Evolutionary conservation across 169 alveolate species (phyloP).

Genomic region (Plasmodium fragile): DNA sequence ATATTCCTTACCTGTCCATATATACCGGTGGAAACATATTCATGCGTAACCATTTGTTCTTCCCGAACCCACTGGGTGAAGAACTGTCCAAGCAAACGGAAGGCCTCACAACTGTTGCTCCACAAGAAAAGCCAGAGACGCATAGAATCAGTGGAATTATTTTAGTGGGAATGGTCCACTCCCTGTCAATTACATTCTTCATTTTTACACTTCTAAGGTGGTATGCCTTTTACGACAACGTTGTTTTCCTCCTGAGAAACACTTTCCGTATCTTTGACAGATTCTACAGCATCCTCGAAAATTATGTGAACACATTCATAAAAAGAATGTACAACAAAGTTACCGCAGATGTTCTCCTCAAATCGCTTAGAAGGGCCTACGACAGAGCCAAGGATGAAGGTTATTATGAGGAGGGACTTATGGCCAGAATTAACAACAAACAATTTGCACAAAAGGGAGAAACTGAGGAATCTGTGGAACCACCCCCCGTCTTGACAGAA

Average conservation of each 20-base stretch:
- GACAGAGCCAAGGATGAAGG: constrained; percentile 15
- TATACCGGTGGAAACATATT: constrained; percentile 11
- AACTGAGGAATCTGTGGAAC: not conserved
- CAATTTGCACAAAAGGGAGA: not conserved
- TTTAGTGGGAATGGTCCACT: not conserved
- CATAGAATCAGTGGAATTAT: not conserved
- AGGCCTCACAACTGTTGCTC: not conserved
- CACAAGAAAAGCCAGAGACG: constrained; percentile 4
- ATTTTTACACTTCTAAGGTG: not conserved
- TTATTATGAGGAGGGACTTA: constrained; percentile 9
- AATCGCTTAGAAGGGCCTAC: constrained; percentile 14
- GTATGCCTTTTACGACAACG: constrained; percentile 35
- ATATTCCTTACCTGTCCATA: not conserved
- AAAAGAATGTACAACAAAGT: not conserved
- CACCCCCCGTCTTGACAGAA: not conserved
- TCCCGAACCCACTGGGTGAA: constrained; percentile 20
- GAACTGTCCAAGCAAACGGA: constrained; percentile 43
- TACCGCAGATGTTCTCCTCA: constrained; percentile 25
- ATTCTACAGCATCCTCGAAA: constrained; percentile 24
- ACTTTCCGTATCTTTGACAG: constrained; percentile 34
- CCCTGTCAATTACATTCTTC: constrained; percentile 9
- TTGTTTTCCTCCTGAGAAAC: not conserved
- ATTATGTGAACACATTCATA: not conserved
- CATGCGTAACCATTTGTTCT: constrained; percentile 6
- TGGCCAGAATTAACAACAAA: constrained; percentile 9